Conservation (phyloP, 257 asterid species). For the Petrea volubilis region DNA sequence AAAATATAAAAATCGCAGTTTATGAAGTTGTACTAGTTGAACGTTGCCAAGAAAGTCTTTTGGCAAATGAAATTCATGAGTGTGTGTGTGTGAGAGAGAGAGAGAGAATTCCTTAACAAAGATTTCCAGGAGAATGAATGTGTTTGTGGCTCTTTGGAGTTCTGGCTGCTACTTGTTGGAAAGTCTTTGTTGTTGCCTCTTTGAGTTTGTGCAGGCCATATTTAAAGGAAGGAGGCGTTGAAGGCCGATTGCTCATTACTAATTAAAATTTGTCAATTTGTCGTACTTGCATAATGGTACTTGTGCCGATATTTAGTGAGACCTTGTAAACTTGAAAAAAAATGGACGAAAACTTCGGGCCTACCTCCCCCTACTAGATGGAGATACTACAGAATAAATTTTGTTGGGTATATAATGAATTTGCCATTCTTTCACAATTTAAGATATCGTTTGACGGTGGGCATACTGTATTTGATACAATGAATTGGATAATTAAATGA, state of each 20-base stretch:
- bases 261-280: not conserved
- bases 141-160: constrained; percentile 22
- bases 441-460: too few species aligned
- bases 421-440: too few species aligned
- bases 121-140: not conserved
- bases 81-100: not conserved
- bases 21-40: not conserved
- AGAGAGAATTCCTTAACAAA: not conserved
- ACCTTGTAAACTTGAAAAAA: too few species aligned
- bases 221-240: not conserved
- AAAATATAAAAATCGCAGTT: not conserved
- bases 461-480: too few species aligned
- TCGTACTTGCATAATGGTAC: not conserved
- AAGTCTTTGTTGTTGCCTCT: constrained; percentile 12
- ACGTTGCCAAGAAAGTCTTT: not conserved
- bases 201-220: constrained; percentile 12
- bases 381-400: too few species aligned
- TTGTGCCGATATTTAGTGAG: not conserved
- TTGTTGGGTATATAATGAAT: too few species aligned
- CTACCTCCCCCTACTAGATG: too few species aligned
- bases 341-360: too few species aligned
- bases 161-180: constrained; percentile 10
- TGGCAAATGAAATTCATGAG: not conserved
- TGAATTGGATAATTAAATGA: too few species aligned
- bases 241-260: not conserved